Conservation (phyloP, 345 rosid species). For the Acer campestre region DNA sequence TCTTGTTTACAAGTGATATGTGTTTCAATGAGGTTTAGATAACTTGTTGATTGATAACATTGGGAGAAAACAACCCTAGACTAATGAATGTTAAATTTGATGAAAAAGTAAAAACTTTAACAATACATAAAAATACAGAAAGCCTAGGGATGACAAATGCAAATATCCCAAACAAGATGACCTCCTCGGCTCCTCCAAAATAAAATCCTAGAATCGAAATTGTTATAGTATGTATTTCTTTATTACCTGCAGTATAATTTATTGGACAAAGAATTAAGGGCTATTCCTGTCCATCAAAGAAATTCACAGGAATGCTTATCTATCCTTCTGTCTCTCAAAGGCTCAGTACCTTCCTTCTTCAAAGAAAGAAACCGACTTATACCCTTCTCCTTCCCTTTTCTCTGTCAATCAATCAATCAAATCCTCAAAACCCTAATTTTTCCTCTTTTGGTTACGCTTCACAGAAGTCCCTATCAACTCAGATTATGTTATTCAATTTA, state of each 20-base stretch:
- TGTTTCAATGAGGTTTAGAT: neutral
- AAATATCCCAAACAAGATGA: neutral
- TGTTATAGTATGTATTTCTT: no score
- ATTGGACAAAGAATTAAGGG: no score
- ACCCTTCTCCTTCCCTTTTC: neutral
- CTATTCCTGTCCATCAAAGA: constrained; percentile 15
- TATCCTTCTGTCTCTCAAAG: constrained; percentile 1
- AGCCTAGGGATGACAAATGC: neutral
- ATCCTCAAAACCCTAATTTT: constrained; percentile 32
- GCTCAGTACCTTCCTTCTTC: constrained; percentile 14
- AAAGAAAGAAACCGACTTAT: constrained; percentile 26
- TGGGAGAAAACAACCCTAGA: neutral
- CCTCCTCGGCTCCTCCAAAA: neutral
- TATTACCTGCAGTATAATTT: no score
- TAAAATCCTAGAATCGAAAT: neutral
- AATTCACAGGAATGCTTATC: neutral
- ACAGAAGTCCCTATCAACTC: neutral
- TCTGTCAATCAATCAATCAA: neutral
- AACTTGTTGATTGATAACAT: neutral
- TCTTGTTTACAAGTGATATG: no score
- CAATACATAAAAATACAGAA: neutral
- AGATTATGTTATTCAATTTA: neutral
- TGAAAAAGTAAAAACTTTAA: neutral
- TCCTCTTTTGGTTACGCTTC: neutral
- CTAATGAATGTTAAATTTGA: no score